Evolutionary conservation across 1,139 yeast species (phyloP).

Genomic region (Nakaseomyces sp.): DNA sequence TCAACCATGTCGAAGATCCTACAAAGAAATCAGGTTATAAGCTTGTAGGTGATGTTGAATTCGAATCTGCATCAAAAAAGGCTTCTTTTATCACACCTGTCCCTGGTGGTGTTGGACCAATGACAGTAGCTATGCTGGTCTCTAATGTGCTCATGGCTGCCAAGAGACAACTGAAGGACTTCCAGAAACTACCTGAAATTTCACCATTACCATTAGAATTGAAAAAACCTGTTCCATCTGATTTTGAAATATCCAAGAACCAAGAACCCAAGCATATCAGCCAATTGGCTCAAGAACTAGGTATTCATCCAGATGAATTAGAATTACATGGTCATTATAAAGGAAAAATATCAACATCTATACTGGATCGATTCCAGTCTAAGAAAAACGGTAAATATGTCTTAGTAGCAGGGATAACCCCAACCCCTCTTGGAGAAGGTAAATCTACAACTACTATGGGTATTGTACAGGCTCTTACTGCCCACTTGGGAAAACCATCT

Average conservation of each 20-base stretch:
- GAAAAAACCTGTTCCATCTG: constrained; percentile 82
- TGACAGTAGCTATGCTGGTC: constrained; percentile 95
- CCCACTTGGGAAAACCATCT: constrained; percentile 76
- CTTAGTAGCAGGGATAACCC: constrained; percentile 94
- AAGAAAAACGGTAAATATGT: constrained; percentile 81
- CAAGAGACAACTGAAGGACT: constrained; percentile 33
- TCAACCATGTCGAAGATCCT: constrained; percentile 60
- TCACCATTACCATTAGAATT: constrained; percentile 56
- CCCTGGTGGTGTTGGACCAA: constrained; percentile 99
- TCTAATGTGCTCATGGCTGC: constrained; percentile 84
- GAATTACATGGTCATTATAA: constrained; percentile 85
- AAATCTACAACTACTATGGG: constrained; percentile 97
- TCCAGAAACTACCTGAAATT: constrained; percentile 27
- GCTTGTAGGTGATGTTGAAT: constrained; percentile 74
- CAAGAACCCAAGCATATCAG: constrained; percentile 82
- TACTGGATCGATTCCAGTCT: constrained; percentile 61
- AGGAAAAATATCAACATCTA: constrained; percentile 76
- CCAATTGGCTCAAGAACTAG: constrained; percentile 76
- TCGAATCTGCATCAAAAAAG: constrained; percentile 44
- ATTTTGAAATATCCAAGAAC: constrained; percentile 82
- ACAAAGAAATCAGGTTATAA: constrained; percentile 55
- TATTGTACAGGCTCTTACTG: constrained; percentile 91
- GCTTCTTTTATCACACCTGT: constrained; percentile 81
- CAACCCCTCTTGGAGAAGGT: constrained; percentile 98
- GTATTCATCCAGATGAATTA: constrained; percentile 70